Base-by-base conservation (phyloP, 768 basidiomycete species). In the Boletus sp. region DNA sequence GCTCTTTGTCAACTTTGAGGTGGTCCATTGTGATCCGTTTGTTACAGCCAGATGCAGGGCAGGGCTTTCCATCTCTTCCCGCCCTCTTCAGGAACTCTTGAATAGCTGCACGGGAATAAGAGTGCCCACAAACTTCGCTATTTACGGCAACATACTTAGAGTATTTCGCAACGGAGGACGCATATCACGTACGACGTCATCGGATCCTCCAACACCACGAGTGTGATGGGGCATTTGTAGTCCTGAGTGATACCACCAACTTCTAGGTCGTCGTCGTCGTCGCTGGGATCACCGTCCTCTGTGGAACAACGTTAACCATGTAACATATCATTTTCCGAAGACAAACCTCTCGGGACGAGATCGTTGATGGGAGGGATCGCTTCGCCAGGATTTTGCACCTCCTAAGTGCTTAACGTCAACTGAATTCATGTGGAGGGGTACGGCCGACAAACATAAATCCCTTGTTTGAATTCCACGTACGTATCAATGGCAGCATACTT, bases 181-280 rank as follows among this genome's bases (percentile, higher is more conserved):
- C 47, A 48, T 45, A n/a, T 46, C 33, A 65, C 89, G 54, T 67
- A 95, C 94, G 91, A 93, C 4, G 89, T 92, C 56, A 90, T 75
- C 2, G 95, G 93, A 50, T 96, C 78, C 20, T 78, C 78, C 39
- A 92, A 78, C 14, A 79, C 69, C 3, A 76, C 80, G 44, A 94
- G 76, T 1, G 89, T 85, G 49, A 98, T 75, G 2, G 94, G 94
- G 63, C 94, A 96, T 54, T 84, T 87, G 77, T 86, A 92, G 64
- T 85, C 86, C 66, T 91, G 89, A 7, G 86, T 89, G 30, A 86
- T 80, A 28, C 92, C 94, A 51, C 95, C 95, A 49, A 96, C 77
- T 72, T 94, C 89, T 33, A 98, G 72, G 12, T 97, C 95, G 51
- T 94, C 90, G 33, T 95, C 94, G 50, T 86, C 86, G 55, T 90